Evolutionary conservation across 768 basidiomycete genomes (phyloP).

Genomic region (Hemileccinum rubropunctum): DNA sequence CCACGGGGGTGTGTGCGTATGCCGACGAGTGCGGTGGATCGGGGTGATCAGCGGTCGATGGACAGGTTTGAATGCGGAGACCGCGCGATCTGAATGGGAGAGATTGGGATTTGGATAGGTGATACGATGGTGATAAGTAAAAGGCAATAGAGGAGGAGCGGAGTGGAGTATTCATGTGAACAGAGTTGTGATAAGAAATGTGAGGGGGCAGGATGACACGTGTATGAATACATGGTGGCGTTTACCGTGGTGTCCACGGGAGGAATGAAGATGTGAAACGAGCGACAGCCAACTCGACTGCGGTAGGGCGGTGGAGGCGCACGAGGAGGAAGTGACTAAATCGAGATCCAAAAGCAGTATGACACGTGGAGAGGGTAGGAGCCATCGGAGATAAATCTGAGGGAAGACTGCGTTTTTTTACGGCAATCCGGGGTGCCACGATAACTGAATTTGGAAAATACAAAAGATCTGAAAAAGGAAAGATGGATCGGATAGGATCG

Average conservation of each 20-base stretch:
- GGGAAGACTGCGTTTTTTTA: conserved; percentile 13
- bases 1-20: not conserved
- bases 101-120: conserved; percentile 25
- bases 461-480: conserved; percentile 13
- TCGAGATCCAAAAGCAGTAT: conserved; percentile 21
- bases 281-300: conserved; percentile 16
- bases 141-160: not conserved
- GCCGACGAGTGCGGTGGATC: conserved; percentile 21
- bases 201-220: conserved; percentile 24
- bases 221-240: conserved; percentile 9
- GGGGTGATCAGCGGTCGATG: conserved; percentile 14
- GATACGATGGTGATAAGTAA: conserved; percentile 13
- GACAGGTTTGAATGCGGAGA: conserved; percentile 10
- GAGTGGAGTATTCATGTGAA: conserved; percentile 20
- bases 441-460: conserved; percentile 16
- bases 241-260: conserved; percentile 24
- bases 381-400: conserved; percentile 29
- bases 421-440: conserved; percentile 32
- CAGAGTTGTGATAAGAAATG: conserved; percentile 11
- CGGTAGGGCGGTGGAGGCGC: conserved; percentile 12
- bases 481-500: conserved; percentile 18
- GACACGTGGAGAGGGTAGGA: conserved; percentile 22
- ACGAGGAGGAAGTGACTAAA: conserved; percentile 12
- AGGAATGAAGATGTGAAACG: not conserved
- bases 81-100: conserved; percentile 21